Evolutionary conservation across 116 monocot species (phyloP).

Genomic region (Trichopus zeylanicus): DNA sequence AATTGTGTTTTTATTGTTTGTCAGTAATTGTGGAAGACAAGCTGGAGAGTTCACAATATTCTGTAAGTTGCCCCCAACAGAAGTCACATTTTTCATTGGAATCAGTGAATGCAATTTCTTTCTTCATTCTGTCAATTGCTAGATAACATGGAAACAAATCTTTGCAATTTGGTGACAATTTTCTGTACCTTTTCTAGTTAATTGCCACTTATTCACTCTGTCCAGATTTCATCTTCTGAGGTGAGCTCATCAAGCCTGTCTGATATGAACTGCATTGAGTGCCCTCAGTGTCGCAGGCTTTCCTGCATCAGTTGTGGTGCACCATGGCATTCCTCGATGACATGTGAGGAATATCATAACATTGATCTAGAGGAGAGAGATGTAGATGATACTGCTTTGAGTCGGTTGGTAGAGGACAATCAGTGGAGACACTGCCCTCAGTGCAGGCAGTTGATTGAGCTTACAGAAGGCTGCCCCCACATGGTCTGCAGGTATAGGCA

Average conservation of each 20-base stretch:
- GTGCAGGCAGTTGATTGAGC: slow-evolving; percentile 65
- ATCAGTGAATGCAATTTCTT: slow-evolving; percentile 28
- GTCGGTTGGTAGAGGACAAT: slow-evolving; percentile 32
- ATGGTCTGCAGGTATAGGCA: slow-evolving; percentile 74
- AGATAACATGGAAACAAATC: too few relatives aligned
- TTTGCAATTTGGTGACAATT: too few relatives aligned
- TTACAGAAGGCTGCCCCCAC: slow-evolving; percentile 57
- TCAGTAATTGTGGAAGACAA: slow-evolving; percentile 19
- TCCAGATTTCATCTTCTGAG: slow-evolving; percentile 18
- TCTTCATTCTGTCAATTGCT: slow-evolving; percentile 27
- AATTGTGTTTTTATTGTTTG: slow-evolving; percentile 40
- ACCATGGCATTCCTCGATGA: slow-evolving; percentile 74
- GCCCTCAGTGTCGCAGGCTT: slow-evolving; percentile 58
- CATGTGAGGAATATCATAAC: slow-evolving; percentile 69
- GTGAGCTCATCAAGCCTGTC: slow-evolving; percentile 40
- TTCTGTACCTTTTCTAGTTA: slow-evolving; percentile 56
- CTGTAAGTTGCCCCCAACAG: slow-evolving; percentile 31
- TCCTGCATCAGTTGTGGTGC: slow-evolving; percentile 53
- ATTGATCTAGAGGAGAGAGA: slow-evolving; percentile 37
- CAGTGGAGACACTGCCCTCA: slow-evolving; percentile 65
- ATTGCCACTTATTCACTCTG: slow-evolving; percentile 22
- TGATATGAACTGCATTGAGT: slow-evolving; percentile 36
- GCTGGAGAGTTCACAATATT: slow-evolving; percentile 16
- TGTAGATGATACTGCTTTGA: slow-evolving; percentile 30
- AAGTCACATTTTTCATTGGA: slow-evolving; percentile 28